Evolutionary conservation across 176 grass and related monocot species (phyloP).

Genomic region (Aegilops speltoides): DNA sequence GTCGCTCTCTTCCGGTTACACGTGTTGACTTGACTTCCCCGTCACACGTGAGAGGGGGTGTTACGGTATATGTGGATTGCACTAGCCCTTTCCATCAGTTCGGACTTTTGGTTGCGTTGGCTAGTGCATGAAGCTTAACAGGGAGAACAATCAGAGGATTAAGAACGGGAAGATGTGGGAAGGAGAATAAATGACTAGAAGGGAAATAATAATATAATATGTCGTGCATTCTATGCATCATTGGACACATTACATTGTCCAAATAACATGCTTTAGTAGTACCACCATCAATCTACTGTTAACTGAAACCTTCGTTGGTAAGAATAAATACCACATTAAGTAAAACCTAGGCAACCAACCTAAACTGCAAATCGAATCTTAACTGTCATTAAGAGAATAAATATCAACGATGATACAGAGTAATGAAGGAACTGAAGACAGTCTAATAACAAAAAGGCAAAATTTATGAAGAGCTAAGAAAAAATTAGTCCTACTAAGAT

Average conservation of each 20-base stretch:
- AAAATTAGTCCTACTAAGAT: background rate
- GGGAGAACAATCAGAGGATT: background rate
- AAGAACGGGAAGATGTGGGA: background rate
- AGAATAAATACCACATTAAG: background rate
- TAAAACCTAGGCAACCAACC: background rate
- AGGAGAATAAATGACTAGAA: background rate
- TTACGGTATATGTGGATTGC: too few relatives aligned
- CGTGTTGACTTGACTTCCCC: too few relatives aligned
- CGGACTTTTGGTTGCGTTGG: too few relatives aligned
- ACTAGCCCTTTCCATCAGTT: too few relatives aligned
- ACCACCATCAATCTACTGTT: background rate
- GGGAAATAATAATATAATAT: background rate
- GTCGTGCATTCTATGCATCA: background rate
- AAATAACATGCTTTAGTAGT: background rate
- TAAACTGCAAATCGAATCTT: background rate
- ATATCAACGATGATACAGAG: background rate
- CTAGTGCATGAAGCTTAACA: too few relatives aligned
- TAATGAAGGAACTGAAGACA: background rate
- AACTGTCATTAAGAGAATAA: background rate
- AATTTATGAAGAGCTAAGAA: background rate
- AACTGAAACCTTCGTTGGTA: background rate
- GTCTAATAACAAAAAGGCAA: background rate
- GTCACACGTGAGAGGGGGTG: too few relatives aligned
- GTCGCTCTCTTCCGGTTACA: too few relatives aligned
- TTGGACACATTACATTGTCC: background rate